A percentile compares a stretch with the other conserved stretches of the same genome.
Evolutionary conservation across 192 early-diverging fungal genomes (phyloP).

Genomic region (Dissophora globulifera): DNA sequence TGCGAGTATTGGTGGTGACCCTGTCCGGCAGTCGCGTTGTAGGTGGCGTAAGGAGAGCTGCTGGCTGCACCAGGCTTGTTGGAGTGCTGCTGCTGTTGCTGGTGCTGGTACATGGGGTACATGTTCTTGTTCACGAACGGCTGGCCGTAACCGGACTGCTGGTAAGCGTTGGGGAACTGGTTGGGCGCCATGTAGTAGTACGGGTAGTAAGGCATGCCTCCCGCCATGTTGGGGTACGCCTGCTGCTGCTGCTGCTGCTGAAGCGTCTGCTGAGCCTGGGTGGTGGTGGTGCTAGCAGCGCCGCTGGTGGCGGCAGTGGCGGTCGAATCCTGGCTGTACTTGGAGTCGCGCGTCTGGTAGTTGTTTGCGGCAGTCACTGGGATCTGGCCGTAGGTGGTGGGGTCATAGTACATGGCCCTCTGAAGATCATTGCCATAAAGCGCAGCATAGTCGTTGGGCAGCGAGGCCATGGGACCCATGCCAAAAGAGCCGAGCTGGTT

Average conservation of each 20-base stretch:
- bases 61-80: constrained; percentile 57
- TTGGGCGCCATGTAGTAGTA: constrained; percentile 85
- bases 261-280: constrained; percentile 58
- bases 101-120: constrained; percentile 85
- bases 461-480: constrained; percentile 63
- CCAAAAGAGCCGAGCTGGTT: constrained; percentile 64
- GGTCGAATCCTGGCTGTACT: constrained; percentile 59
- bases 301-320: constrained; percentile 31
- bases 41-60: constrained; percentile 54
- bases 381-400: constrained; percentile 69
- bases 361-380: constrained; percentile 64
- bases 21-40: constrained; percentile 39
- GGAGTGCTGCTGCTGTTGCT: constrained; percentile 53
- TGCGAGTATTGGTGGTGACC: constrained; percentile 46
- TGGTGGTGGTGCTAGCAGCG: constrained; percentile 44
- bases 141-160: constrained; percentile 85
- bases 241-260: constrained; percentile 67
- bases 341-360: constrained; percentile 65
- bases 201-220: constrained; percentile 81
- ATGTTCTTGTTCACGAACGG: constrained; percentile 93
- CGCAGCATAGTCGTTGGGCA: constrained; percentile 67
- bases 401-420: constrained; percentile 70
- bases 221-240: constrained; percentile 60
- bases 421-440: constrained; percentile 75
- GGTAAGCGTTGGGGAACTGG: constrained; percentile 83